phyloP scores from a whole-genome alignment of 768 basidiomycete species.

The Phylloporus arenicola region DNA sequence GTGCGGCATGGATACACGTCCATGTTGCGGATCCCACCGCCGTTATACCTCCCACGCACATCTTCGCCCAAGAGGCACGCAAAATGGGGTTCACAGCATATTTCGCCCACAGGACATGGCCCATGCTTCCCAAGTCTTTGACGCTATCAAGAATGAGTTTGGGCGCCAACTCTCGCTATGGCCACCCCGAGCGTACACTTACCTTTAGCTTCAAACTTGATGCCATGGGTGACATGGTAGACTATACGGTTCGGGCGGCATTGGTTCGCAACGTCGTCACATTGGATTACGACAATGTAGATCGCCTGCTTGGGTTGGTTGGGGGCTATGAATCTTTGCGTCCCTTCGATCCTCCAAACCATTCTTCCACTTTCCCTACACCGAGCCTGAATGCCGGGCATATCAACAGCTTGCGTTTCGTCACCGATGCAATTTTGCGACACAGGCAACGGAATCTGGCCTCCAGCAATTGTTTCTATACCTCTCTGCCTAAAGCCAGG shows the following conservation, averaged over 20 bases:
- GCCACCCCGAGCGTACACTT: conserved; percentile 51
- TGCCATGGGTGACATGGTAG: conserved; percentile 55
- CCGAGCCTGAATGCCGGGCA: conserved; percentile 14
- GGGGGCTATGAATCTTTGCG: conserved; percentile 8
- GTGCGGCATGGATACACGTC: conserved; percentile 73
- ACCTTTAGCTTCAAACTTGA: conserved; percentile 78
- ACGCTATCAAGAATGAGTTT: conserved; percentile 48
- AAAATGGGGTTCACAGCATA: conserved; percentile 53
- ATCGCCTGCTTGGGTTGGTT: conserved; percentile 40
- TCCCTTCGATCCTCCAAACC: conserved; percentile 17
- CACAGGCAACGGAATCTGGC: conserved; percentile 22
- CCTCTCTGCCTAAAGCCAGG: conserved; percentile 19
- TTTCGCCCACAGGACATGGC: conserved; percentile 53
- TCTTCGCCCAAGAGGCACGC: conserved; percentile 54
- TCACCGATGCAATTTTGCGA: conserved; percentile 26
- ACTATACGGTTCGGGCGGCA: conserved; percentile 66
- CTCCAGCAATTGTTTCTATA: conserved; percentile 22
- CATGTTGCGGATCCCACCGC: conserved; percentile 93
- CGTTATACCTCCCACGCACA: conserved; percentile 65
- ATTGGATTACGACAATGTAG: conserved; percentile 64
- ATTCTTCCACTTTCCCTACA: not conserved
- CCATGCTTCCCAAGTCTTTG: conserved; percentile 67
- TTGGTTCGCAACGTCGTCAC: conserved; percentile 62
- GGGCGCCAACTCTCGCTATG: conserved; percentile 31
- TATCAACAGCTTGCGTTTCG: conserved; percentile 26